Base-by-base conservation (phyloP, 1,139 yeast species). In the Saccharomyces hybrid region DNA sequence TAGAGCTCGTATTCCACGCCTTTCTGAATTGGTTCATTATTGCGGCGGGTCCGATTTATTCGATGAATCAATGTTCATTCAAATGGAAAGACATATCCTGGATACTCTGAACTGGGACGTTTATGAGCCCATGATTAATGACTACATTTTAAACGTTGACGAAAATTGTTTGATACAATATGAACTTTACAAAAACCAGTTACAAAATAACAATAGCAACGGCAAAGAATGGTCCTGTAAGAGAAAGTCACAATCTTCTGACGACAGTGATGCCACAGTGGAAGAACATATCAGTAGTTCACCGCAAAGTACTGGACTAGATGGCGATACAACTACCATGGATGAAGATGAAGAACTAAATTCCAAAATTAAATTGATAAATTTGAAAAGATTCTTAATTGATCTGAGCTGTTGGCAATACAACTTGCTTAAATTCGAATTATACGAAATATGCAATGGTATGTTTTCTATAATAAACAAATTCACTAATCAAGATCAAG, bases 1-100 rank as follows among this genome's bases (percentile, higher is more conserved):
- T 64, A 73, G 88, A 61, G 82, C 82, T 59, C 74, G 89, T 66
- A 77, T 82, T 54, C 88, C 88, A 48, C 78, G 85, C 63, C 72
- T 83, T 55, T 75, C 78, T 48, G 89, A 83, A 66, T 73, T 83
- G 60, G 82, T 83, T 56, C 81, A 78, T 55, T 68, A 67, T 71
- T 83, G 87, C 68, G 84, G 84, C 38, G 79, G 80, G 52, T 73
- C 77, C 60, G 78, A 83, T 60, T 89, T 90, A 13, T 91, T 89
- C 68, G 96, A 89, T 61, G 86, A 84, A 61, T 85, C 86, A 58
- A 89, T 91, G 95, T 90, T 93, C 72, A 78, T 86, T 48, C 97
- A 91, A 70, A 93, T 93, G 98, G 98, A 93, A 73, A 81, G 82
- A 71, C 98, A 93, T 70, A 86, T 93, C 47, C 75, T 93, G 54